phyloP scores from a whole-genome alignment of 441 rosid genomes.

The Croton laevigatus region DNA sequence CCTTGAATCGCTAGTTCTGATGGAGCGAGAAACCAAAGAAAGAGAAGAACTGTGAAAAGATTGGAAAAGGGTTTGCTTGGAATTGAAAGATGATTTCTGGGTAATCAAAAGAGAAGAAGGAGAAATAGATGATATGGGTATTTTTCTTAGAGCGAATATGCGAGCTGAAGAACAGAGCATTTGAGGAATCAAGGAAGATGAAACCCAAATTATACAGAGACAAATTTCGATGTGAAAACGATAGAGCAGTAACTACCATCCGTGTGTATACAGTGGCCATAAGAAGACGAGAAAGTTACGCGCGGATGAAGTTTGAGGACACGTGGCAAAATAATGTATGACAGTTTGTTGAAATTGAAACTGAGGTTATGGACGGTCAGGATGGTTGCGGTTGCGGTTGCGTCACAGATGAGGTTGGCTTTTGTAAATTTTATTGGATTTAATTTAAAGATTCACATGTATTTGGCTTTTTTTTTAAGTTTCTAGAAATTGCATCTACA shows the following conservation, averaged over 20 bases:
- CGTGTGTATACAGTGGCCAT: neutral
- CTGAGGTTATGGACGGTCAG: slow-evolving; percentile 7
- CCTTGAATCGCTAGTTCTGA: slow-evolving; percentile 26
- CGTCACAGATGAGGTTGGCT: neutral
- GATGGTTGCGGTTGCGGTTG: slow-evolving; percentile 1
- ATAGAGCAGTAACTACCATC: neutral
- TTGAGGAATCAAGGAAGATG: neutral
- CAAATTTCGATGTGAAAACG: neutral
- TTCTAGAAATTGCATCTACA: too few relatives aligned
- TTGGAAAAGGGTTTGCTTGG: slow-evolving; percentile 23
- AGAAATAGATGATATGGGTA: slow-evolving; percentile 22
- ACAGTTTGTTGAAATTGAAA: neutral
- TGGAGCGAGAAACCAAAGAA: slow-evolving; percentile 26
- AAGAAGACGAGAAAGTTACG: slow-evolving; percentile 5
- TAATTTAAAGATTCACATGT: too few relatives aligned
- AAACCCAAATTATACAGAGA: neutral
- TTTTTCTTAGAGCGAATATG: slow-evolving; percentile 21
- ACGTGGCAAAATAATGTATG: neutral
- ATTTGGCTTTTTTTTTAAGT: too few relatives aligned
- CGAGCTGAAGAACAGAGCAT: slow-evolving; percentile 38
- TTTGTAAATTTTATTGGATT: too few relatives aligned
- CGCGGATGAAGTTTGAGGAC: slow-evolving; percentile 18
- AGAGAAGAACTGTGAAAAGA: slow-evolving; percentile 19
- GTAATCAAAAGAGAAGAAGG: slow-evolving; percentile 17
- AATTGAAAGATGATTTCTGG: slow-evolving; percentile 20